A percentile compares a stretch with the other conserved stretches of the same genome.
phyloP scores from a whole-genome alignment of 345 rosid genomes.

The Combretum micranthum region DNA sequence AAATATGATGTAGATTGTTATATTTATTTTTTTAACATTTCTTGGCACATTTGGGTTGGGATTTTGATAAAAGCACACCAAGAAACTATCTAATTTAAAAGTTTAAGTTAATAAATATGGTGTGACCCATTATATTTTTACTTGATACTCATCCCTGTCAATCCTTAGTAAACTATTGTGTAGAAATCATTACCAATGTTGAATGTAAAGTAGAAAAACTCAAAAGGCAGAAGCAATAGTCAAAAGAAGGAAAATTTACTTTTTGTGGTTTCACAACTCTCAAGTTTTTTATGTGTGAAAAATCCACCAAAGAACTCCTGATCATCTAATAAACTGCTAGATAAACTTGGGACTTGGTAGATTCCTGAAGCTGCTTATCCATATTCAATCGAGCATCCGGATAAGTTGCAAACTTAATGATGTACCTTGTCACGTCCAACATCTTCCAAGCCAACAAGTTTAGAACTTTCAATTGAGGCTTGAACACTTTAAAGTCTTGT shows the following conservation, averaged over 20 bases:
- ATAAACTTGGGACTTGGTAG: slow-evolving; percentile 36
- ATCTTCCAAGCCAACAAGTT: slow-evolving; percentile 35
- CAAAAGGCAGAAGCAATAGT: too few species aligned
- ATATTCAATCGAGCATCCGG: slow-evolving; percentile 29
- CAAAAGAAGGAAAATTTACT: slow-evolving; percentile 47
- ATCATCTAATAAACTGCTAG: slow-evolving; percentile 57
- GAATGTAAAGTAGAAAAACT: too few species aligned
- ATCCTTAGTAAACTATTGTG: too few species aligned
- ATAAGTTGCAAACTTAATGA: slow-evolving; percentile 45
- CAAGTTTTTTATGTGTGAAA: slow-evolving; percentile 39
- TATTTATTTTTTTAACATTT: too few species aligned
- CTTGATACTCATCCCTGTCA: too few species aligned
- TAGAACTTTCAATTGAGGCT: slow-evolving; percentile 50
- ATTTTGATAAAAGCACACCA: too few species aligned
- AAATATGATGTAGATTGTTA: too few species aligned
- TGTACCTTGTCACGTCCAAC: slow-evolving; percentile 49
- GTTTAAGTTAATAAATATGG: too few species aligned
- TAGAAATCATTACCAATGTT: too few species aligned
- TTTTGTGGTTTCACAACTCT: slow-evolving; percentile 38
- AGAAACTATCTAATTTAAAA: too few species aligned
- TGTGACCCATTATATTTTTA: too few species aligned
- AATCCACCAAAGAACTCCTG: slow-evolving; percentile 52
- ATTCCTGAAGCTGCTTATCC: slow-evolving; percentile 31
- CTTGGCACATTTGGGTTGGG: too few species aligned
- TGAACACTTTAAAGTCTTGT: slow-evolving; percentile 23